Base-by-base conservation (phyloP, 768 basidiomycete genomes). In the Thelephora aurantiotincta region DNA sequence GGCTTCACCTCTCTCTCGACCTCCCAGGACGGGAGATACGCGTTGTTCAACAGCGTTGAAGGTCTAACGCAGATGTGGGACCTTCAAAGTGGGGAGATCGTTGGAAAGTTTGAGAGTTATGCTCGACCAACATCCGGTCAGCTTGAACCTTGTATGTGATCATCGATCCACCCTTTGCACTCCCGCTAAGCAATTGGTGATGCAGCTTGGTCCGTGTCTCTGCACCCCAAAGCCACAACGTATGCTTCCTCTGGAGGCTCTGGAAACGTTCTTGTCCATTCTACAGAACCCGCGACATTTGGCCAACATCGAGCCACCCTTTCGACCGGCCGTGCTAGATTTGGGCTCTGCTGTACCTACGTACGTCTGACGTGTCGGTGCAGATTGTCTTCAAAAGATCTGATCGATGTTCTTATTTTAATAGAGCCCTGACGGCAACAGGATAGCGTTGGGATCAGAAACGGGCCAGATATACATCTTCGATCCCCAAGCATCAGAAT, bases 381-480 rank as follows among this genome's bases (percentile, higher is more conserved):
- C 33, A 49, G 6, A 22, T 36, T 52, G 50, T 26, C 22, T 52
- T 6, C 46, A 4, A n/a, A 23, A 38, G 13, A 23, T 48, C 48
- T 47, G 33, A 36, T 26, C 19, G 16, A 43, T 11, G 23, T 6
- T 47, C 19, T 47, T 14, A 41, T 47, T 44, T 33, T 33, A 30
- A 48, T 60, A 94, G 92, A 92, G 87, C 55, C 90, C 92, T 12
- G 88, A 94, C 57, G 91, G 92, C 36, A 73, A 73, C 52, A 75
- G 78, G 37, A 64, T 97, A 43, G 92, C 87, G 13, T 70, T 94
- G 53, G 77, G 89, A 3, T 77, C 80, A 7, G 91, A 94, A 61
- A 73, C 77, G 1, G 92, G 92, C n/a, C 83, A 90, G 55, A 82
- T 94, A 47, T 87, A 77, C 61, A 68, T 97, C 38, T 83, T 92